Evolutionary conservation across 345 rosid species (phyloP).

Genomic region (Hypericum perforatum): DNA sequence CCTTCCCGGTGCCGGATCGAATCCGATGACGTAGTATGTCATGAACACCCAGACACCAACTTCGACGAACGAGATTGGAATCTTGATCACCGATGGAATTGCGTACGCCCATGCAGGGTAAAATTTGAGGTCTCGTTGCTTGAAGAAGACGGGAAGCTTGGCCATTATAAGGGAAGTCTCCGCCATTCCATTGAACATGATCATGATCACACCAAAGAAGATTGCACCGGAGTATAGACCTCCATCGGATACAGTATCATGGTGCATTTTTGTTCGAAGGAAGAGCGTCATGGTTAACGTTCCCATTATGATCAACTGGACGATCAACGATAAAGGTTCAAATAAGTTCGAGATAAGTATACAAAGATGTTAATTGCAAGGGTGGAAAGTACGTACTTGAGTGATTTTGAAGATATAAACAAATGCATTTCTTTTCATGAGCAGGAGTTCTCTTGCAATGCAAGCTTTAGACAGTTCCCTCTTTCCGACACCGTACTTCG

Average conservation of each 20-base stretch:
- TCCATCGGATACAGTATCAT: background rate
- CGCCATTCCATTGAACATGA: background rate
- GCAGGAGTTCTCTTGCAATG: background rate
- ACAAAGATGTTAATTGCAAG: background rate
- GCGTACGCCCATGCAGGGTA: background rate
- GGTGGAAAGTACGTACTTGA: background rate
- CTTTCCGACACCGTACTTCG: background rate
- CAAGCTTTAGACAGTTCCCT: background rate
- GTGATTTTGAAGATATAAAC: background rate
- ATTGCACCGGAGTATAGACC: background rate
- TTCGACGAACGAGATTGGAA: background rate
- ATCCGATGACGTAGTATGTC: background rate
- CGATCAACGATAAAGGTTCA: background rate
- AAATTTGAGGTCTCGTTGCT: background rate
- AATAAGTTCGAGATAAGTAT: too few species aligned
- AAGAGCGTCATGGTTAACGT: background rate
- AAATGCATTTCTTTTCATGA: background rate
- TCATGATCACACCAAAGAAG: background rate
- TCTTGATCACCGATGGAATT: background rate
- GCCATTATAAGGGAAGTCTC: too few species aligned
- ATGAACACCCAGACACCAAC: conserved; percentile 1
- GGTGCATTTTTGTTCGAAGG: background rate
- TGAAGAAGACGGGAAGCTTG: background rate
- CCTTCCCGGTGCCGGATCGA: background rate
- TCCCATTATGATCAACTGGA: background rate